A percentile compares a stretch with the other conserved stretches of the same genome.
phyloP scores from a whole-genome alignment of 2,329 filamentous ascomycete genomes.

The Myotisia sp. region DNA sequence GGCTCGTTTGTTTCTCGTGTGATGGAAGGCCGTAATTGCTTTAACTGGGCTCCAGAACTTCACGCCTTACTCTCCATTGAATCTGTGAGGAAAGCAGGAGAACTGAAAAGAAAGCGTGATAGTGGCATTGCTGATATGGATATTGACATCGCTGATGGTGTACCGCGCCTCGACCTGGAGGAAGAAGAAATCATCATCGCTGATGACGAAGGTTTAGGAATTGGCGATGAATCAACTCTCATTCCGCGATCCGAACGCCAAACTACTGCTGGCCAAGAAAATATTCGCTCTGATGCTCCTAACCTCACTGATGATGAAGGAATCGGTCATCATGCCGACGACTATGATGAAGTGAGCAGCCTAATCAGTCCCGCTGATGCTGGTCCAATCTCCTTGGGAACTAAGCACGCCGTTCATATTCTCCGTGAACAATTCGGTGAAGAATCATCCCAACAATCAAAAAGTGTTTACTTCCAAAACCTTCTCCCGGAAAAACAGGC shows the following conservation, averaged over 20 bases:
- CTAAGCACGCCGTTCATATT: conserved; percentile 89
- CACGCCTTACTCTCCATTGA: conserved; percentile 84
- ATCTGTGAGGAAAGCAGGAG: conserved; percentile 57
- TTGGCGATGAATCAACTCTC: conserved; percentile 34
- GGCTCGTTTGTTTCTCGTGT: conserved; percentile 81
- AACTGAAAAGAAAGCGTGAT: conserved; percentile 88
- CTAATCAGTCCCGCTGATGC: conserved; percentile 71
- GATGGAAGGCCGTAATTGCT: conserved; percentile 63
- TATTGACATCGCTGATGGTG: conserved; percentile 52
- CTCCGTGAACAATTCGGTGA: conserved; percentile 72
- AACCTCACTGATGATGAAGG: conserved; percentile 36
- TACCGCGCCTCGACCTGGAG: conserved; percentile 45
- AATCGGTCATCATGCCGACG: conserved; percentile 37
- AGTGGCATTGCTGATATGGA: conserved; percentile 71
- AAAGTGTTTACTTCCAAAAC: conserved; percentile 75
- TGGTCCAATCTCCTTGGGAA: conserved; percentile 76
- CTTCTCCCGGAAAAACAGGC: conserved; percentile 70
- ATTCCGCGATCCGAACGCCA: conserved; percentile 46
- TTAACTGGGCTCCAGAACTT: conserved; percentile 81
- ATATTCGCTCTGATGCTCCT: conserved; percentile 13
- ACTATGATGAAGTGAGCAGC: conserved; percentile 65
- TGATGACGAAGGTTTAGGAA: conserved; percentile 37
- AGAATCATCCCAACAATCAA: conserved; percentile 47
- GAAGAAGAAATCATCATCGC: conserved; percentile 47
- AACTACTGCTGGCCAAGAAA: conserved; percentile 40